Conservation (phyloP, 2,329 filamentous ascomycete species). For the Aschersonia sp. region DNA sequence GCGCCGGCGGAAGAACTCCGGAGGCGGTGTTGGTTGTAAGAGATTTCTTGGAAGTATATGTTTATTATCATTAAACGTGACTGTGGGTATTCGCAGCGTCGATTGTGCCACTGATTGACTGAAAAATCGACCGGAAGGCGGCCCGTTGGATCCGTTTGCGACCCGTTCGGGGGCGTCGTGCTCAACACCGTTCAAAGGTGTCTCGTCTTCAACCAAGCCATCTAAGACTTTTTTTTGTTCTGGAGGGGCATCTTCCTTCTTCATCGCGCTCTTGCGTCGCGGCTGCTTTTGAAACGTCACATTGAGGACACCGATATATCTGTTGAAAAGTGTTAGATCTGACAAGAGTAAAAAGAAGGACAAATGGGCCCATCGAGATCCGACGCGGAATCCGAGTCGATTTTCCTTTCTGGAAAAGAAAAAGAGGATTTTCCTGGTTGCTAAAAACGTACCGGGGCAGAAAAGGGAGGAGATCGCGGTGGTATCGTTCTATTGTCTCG, state of each 20-base stretch:
- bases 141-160: constrained; percentile 7
- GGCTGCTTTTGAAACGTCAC: constrained; percentile 82
- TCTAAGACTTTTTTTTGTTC: background rate
- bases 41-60: constrained; percentile 83
- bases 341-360: background rate
- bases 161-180: constrained; percentile 1
- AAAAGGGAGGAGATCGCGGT: constrained; percentile 81
- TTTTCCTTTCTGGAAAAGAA: background rate
- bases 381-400: background rate
- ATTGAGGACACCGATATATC: constrained; percentile 93
- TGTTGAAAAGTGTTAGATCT: constrained; percentile 18
- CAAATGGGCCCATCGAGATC: background rate
- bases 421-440: too few relatives aligned
- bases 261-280: constrained; percentile 46
- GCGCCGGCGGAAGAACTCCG: constrained; percentile 16
- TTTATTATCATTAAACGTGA: constrained; percentile 85
- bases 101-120: constrained; percentile 62
- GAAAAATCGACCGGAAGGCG: constrained; percentile 27
- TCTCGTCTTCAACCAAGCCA: constrained; percentile 15
- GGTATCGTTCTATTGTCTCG: constrained; percentile 81
- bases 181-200: constrained; percentile 12
- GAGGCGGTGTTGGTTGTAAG: constrained; percentile 43
- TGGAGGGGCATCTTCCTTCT: constrained; percentile 28
- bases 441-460: constrained; percentile 55
- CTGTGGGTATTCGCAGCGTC: constrained; percentile 61